Conservation (phyloP, 306 rosid species). For the Notholithocarpus densiflorus region DNA sequence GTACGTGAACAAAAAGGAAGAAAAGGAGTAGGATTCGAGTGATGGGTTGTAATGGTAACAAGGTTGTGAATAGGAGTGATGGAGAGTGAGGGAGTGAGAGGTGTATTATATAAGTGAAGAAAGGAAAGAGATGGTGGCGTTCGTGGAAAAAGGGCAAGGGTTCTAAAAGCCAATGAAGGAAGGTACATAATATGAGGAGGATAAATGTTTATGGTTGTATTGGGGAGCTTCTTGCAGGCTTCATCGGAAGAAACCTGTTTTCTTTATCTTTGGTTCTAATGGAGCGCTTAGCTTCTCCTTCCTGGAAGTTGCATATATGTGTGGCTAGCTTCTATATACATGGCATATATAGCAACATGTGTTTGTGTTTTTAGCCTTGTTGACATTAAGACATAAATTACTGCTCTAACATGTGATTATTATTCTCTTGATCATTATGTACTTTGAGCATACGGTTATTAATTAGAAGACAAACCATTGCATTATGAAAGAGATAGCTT, state of each 20-base stretch:
- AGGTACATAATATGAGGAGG: neutral
- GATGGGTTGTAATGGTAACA: neutral
- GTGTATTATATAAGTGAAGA: conserved; percentile 15
- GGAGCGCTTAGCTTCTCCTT: conserved; percentile 32
- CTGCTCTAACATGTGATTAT: neutral
- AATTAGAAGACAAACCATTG: too few relatives aligned
- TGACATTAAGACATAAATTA: neutral
- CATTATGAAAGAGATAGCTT: too few relatives aligned
- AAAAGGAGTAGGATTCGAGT: neutral
- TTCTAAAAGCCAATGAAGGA: conserved; percentile 1
- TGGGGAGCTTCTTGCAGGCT: conserved; percentile 9
- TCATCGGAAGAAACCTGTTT: conserved; percentile 3
- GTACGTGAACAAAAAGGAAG: conserved; percentile 3
- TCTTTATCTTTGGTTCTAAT: conserved; percentile 3
- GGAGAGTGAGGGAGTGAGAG: conserved; percentile 2
- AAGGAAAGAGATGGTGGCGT: conserved; percentile 1
- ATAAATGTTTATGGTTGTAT: neutral
- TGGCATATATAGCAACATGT: too few relatives aligned
- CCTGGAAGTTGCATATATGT: conserved; percentile 49
- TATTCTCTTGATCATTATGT: too few relatives aligned
- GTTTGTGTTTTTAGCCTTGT: neutral
- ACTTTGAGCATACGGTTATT: too few relatives aligned
- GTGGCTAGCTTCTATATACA: neutral
- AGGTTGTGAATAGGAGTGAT: conserved; percentile 17
- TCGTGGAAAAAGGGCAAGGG: neutral